Percentiles rank a stretch among this genome's conserved stretches.
phyloP scores from a whole-genome alignment of 2,329 filamentous ascomycete genomes.

The Leptodontidium sp. region DNA sequence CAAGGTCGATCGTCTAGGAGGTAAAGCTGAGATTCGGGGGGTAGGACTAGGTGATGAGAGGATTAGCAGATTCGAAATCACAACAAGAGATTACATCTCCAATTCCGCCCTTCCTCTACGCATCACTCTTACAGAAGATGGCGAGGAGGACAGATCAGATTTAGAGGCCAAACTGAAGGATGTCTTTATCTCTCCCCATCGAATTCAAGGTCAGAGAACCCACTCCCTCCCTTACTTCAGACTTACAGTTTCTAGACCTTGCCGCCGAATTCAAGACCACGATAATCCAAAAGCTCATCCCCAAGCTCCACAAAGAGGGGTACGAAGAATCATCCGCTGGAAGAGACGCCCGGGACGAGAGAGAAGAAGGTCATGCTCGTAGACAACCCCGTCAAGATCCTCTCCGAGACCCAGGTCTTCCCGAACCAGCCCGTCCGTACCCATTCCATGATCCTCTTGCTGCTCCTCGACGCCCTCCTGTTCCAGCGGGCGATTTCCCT shows the following conservation, averaged over 20 bases:
- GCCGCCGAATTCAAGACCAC: conserved; percentile 76
- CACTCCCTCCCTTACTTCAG: background rate
- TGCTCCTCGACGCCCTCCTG: conserved; percentile 65
- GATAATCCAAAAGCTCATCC: conserved; percentile 85
- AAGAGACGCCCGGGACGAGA: conserved; percentile 51
- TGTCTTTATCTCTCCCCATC: conserved; percentile 77
- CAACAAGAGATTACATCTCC: conserved; percentile 77
- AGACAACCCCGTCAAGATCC: conserved; percentile 51
- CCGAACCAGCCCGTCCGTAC: conserved; percentile 70
- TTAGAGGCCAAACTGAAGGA: conserved; percentile 59
- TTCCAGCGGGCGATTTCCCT: conserved; percentile 77
- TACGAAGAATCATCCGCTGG: conserved; percentile 69
- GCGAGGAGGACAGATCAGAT: conserved; percentile 60
- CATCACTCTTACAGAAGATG: conserved; percentile 57
- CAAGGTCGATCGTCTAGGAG: conserved; percentile 82
- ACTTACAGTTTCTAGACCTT: conserved; percentile 59
- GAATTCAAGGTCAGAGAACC: conserved; percentile 59
- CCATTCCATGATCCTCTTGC: conserved; percentile 74
- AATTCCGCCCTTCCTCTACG: conserved; percentile 63
- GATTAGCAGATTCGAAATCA: conserved; percentile 79
- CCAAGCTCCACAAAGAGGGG: conserved; percentile 78
- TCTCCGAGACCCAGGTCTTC: conserved; percentile 59
- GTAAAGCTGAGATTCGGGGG: conserved; percentile 84
- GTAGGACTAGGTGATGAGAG: conserved; percentile 82
- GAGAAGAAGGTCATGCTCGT: conserved; percentile 53